These are phyloP conservation scores for Prunus dulcis DNA, from an alignment of 306 rosid genomes.

Conservation along the genomic window DNA sequence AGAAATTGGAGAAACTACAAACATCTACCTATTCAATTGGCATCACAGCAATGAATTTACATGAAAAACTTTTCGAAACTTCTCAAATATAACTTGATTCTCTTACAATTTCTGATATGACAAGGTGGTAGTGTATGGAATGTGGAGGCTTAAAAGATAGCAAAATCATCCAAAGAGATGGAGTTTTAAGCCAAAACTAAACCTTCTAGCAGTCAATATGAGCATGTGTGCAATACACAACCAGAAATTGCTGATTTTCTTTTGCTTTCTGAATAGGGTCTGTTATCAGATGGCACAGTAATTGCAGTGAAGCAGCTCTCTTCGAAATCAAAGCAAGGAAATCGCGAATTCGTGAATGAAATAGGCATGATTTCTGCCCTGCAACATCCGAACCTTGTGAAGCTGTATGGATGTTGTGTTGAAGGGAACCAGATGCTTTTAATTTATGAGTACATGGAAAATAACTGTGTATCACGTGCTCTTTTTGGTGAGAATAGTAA, in stretches of 20 bases:
- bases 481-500: slow-evolving; percentile 68
- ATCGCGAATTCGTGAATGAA: slow-evolving; percentile 91
- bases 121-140: no score
- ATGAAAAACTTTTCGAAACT: no score
- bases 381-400: slow-evolving; percentile 93
- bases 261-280: slow-evolving; percentile 55
- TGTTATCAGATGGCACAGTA: slow-evolving; percentile 70
- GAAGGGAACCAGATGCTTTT: slow-evolving; percentile 86
- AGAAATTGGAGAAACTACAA: not conserved
- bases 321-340: slow-evolving; percentile 94
- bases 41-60: no score
- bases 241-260: not conserved
- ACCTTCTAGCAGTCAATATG: not conserved
- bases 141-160: no score
- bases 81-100: no score
- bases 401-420: slow-evolving; percentile 86
- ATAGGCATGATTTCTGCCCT: slow-evolving; percentile 93
- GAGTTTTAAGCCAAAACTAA: no score
- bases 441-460: slow-evolving; percentile 91
- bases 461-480: slow-evolving; percentile 79
- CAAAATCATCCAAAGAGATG: no score
- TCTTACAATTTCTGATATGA: no score
- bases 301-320: slow-evolving; percentile 95
- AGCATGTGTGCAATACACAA: not conserved
- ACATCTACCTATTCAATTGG: no score